Conservation (phyloP, 371 early-diverging fungal genomes). For the Mortierella sp. region DNA sequence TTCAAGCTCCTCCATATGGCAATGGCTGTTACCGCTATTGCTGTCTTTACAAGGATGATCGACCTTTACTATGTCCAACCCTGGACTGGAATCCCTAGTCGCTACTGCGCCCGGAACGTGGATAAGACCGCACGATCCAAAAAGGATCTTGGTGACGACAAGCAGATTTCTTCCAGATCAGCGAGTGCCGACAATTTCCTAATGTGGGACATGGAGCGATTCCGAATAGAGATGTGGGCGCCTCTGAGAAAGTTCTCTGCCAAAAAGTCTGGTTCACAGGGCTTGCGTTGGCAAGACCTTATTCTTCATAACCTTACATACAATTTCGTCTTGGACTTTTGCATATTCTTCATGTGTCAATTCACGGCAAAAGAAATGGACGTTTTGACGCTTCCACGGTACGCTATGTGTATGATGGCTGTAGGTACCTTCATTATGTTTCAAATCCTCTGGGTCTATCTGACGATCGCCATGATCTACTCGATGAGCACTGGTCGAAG, state of each 20-base stretch:
- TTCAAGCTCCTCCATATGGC: conserved; percentile 15
- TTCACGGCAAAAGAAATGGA: conserved; percentile 17
- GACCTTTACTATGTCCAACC: conserved; percentile 53
- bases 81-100: conserved; percentile 37
- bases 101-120: conserved; percentile 2
- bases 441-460: conserved; percentile 19
- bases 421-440: conserved; percentile 17
- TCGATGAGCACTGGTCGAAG: conserved; percentile 10
- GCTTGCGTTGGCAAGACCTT: conserved; percentile 25
- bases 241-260: conserved; percentile 30
- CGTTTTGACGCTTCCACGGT: not conserved
- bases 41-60: conserved; percentile 25
- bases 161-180: not conserved
- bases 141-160: conserved; percentile 13
- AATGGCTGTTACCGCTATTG: conserved; percentile 21
- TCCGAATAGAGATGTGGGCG: conserved; percentile 41
- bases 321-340: conserved; percentile 13
- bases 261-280: not conserved
- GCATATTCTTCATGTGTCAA: conserved; percentile 19
- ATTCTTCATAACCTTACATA: conserved; percentile 2
- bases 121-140: conserved; percentile 21
- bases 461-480: conserved; percentile 19
- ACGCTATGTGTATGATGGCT: conserved; percentile 14
- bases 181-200: conserved; percentile 1
- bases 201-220: conserved; percentile 41